Base-by-base conservation (phyloP, 1,139 yeast species). In the Eremothecium sinecaudum region DNA sequence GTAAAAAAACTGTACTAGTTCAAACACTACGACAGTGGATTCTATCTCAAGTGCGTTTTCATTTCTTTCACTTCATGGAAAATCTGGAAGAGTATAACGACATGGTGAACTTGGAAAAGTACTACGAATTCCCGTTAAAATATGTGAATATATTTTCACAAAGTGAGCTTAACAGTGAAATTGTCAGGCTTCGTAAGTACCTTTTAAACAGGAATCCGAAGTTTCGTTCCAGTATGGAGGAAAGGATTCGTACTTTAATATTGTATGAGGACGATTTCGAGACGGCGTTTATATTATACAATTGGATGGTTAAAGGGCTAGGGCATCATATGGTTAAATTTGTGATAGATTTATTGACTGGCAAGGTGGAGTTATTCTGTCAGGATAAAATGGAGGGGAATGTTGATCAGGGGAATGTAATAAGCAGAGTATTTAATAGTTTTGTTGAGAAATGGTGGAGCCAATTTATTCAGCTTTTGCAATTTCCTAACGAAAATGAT, bases 281-380 rank as follows among this genome's bases (percentile, higher is more conserved):
- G 18, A 34, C 42, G 27, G 45, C 48, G 2, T 27, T 32, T 7
- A 41, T 41, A 10, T 31, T 53, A 10, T 32, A 50, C 11, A 31
- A 39, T n/a, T 53, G 58, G 58, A 35, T 53, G 9, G 43, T 46
- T 17, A 39, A 45, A 9, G 44, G 51, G 12, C 28, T 35, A 22
- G 38, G 34, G 9, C 28, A 34, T 8, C 24, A 23, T 30, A 39
- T 28, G 35, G 44, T 31, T n/a, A n/a, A 24, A 27, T 22, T 33
- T 45, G 12, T 44, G 44, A 15, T 43, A 7, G 37, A 33, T 7
- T 48, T 67, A 4, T 51, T 75, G 3, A 59, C 73, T 7, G 47
- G 48, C 3, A 64, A 64, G 37, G 68, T 75, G 21, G 57, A 58
- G 25, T 32, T 41, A 3, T 63, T 59, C 39, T 63, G 74, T n/a